Evolutionary conservation across 1,284 basidiomycete species (phyloP), one percentile per base, ranked within the genome.

Genomic region (Sanguinoderma infundibulare): DNA sequence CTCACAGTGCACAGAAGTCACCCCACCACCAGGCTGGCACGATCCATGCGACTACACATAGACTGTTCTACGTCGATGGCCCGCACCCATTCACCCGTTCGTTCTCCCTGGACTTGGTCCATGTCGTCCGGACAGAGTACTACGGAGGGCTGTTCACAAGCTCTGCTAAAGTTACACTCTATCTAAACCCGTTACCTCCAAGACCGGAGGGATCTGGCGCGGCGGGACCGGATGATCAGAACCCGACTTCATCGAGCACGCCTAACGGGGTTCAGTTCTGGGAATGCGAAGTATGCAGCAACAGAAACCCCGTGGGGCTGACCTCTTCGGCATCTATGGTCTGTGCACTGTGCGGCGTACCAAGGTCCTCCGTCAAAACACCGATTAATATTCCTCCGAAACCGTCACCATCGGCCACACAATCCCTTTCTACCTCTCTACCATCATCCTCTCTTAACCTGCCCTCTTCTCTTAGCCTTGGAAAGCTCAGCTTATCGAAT

Each of bases 81-180:
- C 73, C 77, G 26, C 79, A 84, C 49, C 76, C 84, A 28, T 75
- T 74, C 24, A 75, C 74, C 0, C 76, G 79, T 38, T 90, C 87
- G 1, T 89, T 91, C 70, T 75, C 79, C 26, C 75, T 93, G 63
- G 85, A 90, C 66, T 83, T 98, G 8, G 79, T 82, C 0, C 78
- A 80, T 62, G 82, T 98, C 55, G 78, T 80, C 1, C 90, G 91
- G 69, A 97, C 95, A 3, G 95, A 98, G 68, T 87, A 93, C 76
- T 98, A 98, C 73, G 89, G 90, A 2, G 96, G 97, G 3, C 89
- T 99, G 63, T 91, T 98, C 79, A 92, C 87, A 59, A 96, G 93
- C 24, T 95, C 91, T 0, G 73, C 97, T 4, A 99, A 99, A 77
- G 84, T 98, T 63, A 96, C 95, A 0, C 78, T 98, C 2, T 81